Percentiles rank a stretch among this genome's conserved stretches.
Evolutionary conservation across 75 land plant species (phyloP).

Genomic region (Azolla pinnata): DNA sequence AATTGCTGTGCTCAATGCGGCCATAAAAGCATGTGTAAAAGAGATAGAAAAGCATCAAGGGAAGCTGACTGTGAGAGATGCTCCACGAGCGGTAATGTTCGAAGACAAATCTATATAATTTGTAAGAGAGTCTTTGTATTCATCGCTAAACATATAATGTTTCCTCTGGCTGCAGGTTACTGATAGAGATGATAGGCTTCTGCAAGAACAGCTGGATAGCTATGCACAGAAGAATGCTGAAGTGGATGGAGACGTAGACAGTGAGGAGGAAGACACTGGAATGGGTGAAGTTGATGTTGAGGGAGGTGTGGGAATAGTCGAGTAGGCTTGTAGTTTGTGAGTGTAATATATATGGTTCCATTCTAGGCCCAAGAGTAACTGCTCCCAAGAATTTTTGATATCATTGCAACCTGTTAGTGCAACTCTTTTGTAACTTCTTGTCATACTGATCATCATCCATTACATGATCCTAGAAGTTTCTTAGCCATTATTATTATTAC

Average conservation of each 20-base stretch:
- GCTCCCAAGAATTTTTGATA: neutral
- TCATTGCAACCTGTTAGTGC: too few relatives aligned
- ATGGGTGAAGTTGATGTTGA: constrained; percentile 89
- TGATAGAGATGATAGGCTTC: constrained; percentile 85
- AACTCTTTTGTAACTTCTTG: too few relatives aligned
- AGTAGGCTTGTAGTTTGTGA: constrained; percentile 10
- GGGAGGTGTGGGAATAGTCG: constrained; percentile 24
- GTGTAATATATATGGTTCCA: neutral
- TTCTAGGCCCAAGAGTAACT: neutral
- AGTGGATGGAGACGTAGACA: constrained; percentile 76
- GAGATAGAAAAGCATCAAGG: constrained; percentile 80
- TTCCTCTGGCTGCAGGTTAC: constrained; percentile 64
- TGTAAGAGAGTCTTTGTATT: neutral
- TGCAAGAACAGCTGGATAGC: constrained; percentile 64
- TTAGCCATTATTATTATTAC: too few relatives aligned
- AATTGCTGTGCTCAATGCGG: constrained; percentile 58
- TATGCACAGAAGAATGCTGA: constrained; percentile 54
- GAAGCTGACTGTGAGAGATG: constrained; percentile 73
- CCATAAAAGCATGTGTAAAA: constrained; percentile 76
- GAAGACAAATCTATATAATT: too few relatives aligned
- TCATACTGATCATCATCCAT: too few relatives aligned
- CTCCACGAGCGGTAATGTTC: constrained; percentile 69
- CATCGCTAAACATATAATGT: too few relatives aligned
- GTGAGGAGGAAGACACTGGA: constrained; percentile 93
- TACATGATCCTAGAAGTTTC: too few relatives aligned